These are phyloP conservation scores for Cucumis cinereus DNA, from an alignment of 306 rosid genomes.

Conservation along the genomic window DNA sequence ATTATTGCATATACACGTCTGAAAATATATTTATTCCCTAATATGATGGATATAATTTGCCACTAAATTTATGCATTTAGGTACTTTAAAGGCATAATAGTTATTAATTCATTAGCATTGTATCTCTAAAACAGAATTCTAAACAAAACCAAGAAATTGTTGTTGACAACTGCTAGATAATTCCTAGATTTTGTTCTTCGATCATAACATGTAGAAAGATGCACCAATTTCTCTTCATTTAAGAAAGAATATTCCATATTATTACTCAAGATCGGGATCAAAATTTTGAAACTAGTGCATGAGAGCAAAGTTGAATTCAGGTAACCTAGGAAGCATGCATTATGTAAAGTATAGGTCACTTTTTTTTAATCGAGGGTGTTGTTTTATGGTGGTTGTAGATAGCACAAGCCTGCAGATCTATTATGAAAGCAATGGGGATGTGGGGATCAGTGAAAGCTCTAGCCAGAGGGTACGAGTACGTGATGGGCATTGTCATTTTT, in stretches of 20 bases:
- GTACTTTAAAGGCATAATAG: no score
- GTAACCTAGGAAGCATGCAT: no score
- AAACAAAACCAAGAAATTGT: neutral
- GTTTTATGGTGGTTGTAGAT: constrained; percentile 33
- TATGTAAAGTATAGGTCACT: neutral
- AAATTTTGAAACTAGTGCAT: no score
- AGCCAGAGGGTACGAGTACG: constrained; percentile 74
- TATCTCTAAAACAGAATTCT: neutral
- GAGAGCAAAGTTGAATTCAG: no score
- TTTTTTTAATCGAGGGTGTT: neutral
- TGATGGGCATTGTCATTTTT: constrained; percentile 69
- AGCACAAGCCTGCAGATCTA: constrained; percentile 60
- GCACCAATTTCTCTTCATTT: neutral
- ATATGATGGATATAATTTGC: no score
- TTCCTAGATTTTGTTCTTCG: neutral
- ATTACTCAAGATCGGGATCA: no score
- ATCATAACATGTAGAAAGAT: neutral
- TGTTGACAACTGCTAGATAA: neutral
- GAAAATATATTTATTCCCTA: no score
- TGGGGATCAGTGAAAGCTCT: constrained; percentile 93
- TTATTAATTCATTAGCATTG: no score
- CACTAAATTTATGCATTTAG: no score
- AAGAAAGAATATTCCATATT: no score
- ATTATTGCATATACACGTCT: no score
- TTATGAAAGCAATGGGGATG: constrained; percentile 63